Evolutionary conservation across 768 basidiomycete species (phyloP).

Genomic region (Pleurotus pulmonarius): DNA sequence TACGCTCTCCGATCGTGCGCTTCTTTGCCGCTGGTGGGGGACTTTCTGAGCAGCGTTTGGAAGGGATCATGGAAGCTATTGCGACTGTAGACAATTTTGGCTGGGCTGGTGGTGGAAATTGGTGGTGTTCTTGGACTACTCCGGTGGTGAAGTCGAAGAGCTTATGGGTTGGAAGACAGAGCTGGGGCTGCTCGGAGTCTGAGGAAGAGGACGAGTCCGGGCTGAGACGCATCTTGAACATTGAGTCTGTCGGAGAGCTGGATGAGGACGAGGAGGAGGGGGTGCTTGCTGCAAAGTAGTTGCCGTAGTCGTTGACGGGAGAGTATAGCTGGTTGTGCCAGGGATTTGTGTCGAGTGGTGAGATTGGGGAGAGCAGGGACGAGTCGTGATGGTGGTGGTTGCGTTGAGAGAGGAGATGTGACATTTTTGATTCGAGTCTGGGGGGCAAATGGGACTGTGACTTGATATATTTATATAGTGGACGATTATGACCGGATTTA

Average conservation of each 20-base stretch:
- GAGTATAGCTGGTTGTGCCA: conserved; percentile 40
- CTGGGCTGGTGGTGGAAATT: conserved; percentile 27
- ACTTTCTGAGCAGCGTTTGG: conserved; percentile 42
- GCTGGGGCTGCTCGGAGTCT: conserved; percentile 29
- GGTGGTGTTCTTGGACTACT: conserved; percentile 26
- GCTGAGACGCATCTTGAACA: conserved; percentile 50
- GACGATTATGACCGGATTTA: conserved; percentile 23
- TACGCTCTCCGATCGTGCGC: conserved; percentile 43
- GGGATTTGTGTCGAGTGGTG: conserved; percentile 42
- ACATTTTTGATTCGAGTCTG: conserved; percentile 41
- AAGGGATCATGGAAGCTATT: conserved; percentile 21
- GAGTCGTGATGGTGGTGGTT: conserved; percentile 3
- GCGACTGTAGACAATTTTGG: conserved; percentile 30
- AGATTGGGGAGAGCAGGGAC: conserved; percentile 50
- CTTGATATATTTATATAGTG: conserved; percentile 2
- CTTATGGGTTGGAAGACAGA: conserved; percentile 69
- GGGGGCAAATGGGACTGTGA: conserved; percentile 18
- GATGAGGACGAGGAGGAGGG: conserved; percentile 39
- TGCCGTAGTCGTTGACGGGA: conserved; percentile 35
- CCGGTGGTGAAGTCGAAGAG: conserved; percentile 59
- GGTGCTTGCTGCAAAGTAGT: conserved; percentile 40
- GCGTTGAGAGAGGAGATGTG: conserved; percentile 45
- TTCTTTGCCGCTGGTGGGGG: conserved; percentile 39
- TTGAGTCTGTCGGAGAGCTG: conserved; percentile 41
- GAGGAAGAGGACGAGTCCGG: conserved; percentile 36